Base-by-base conservation (phyloP, 1,139 yeast genomes). In the Saccharomyces hybrid region DNA sequence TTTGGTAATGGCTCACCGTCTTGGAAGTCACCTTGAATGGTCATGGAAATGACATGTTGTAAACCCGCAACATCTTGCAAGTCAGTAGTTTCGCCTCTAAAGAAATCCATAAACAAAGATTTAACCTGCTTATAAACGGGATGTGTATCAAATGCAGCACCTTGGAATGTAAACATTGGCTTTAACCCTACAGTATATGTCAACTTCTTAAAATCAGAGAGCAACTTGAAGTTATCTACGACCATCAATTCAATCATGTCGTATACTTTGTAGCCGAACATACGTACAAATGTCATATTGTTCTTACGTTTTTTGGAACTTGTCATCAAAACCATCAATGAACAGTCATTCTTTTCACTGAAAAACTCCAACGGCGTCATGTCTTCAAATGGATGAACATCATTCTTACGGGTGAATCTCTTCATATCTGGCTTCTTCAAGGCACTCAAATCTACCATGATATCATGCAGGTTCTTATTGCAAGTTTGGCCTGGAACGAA, bases 121-220 rank as follows among this genome's bases (percentile, higher is more conserved):
- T 93, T 93, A 60, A 90, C 70, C 59, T 91, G 97, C 71, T 79
- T 83, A 74, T 80, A 91, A 26, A 86, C 84, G 26, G 98, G 97
- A 66, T 91, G 93, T 9, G 83, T 77, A 62, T 95, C 98, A 67
- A 93, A 93, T 21, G 87, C 86, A 44, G 96, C 86, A 38, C 99
- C 98, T 69, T 89, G 90, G 75, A 93, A 93, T 5, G 87, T 79
- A 72, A 93, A 87, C 91, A 93, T 83, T 56, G 99, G 99, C 71
- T 89, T 91, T 71, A 91, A 77, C 29, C 99, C 99, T 51, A 93
- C 77, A 51, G 86, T 81, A 72, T 91, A 89, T 0, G 97, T 88
- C 55, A 78, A 72, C 65, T 86, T 86, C 63, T 80, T 84, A 77
- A 93, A 93, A 63, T 93, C 98, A 59, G 80, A 75, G 57, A 93